phyloP scores from a whole-genome alignment of 495 filamentous ascomycete genomes.

The Penicillium fimorum region DNA sequence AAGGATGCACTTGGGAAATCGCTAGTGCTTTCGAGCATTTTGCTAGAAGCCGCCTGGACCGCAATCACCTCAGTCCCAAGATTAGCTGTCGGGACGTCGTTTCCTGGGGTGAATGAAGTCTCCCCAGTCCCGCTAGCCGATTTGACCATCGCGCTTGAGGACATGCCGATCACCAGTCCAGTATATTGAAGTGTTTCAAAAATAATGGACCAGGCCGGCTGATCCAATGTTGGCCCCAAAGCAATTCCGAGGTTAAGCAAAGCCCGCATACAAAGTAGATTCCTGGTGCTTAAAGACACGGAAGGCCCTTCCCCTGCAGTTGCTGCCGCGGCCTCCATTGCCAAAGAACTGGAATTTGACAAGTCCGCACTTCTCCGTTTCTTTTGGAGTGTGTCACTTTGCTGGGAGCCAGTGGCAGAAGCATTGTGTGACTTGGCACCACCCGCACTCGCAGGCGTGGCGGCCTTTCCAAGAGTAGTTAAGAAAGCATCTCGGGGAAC shows the following conservation, averaged over 20 bases:
- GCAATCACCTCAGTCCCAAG: slow-evolving; percentile 77
- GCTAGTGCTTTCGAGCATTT: slow-evolving; percentile 84
- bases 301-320: slow-evolving; percentile 22
- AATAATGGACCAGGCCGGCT: slow-evolving; percentile 80
- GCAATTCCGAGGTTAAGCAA: slow-evolving; percentile 93
- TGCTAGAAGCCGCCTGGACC: slow-evolving; percentile 81
- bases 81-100: slow-evolving; percentile 56
- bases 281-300: slow-evolving; percentile 74
- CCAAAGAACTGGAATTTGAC: slow-evolving; percentile 17
- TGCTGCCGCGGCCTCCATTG: slow-evolving; percentile 22
- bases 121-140: slow-evolving; percentile 32
- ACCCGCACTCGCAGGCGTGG: slow-evolving; percentile 72
- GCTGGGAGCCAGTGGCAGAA: slow-evolving; percentile 19
- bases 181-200: slow-evolving; percentile 89
- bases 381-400: slow-evolving; percentile 26
- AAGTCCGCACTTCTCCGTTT: slow-evolving; percentile 42
- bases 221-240: slow-evolving; percentile 78
- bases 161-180: slow-evolving; percentile 74
- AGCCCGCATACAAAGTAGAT: slow-evolving; percentile 84
- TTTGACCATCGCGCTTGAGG: slow-evolving; percentile 37
- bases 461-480: slow-evolving; percentile 88
- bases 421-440: slow-evolving; percentile 38
- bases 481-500: slow-evolving; percentile 93
- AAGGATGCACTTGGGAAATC: slow-evolving; percentile 85
- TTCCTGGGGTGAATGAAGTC: slow-evolving; percentile 21